Base-by-base conservation (phyloP, 345 rosid genomes). In the Citrus hindsii region DNA sequence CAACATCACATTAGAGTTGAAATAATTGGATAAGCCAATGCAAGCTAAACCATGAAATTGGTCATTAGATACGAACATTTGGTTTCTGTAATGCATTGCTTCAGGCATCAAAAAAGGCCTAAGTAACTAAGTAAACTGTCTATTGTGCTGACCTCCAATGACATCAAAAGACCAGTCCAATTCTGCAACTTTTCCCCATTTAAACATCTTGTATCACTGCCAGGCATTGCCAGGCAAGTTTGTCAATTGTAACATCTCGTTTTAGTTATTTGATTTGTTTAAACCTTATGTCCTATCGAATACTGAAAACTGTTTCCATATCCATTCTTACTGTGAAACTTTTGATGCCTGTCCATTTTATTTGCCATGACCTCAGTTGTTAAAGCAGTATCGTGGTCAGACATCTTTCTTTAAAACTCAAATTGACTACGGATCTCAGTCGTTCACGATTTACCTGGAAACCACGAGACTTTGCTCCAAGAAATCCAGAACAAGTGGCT, bases 381-480 rank as follows among this genome's bases (percentile, higher is more conserved):
- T 67, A 27, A 67, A 60, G 65, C 58, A 73, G 53, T 42, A 35
- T 56, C 63, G 38, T 67, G 32, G 40, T 59, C 25, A 59, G 38
- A 46, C 33, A 60, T 68, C 6, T 53, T 79, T 59, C 61, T 33
- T 65, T 63, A 72, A 40, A 62, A 27, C 35, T 69, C 38, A 63
- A 73, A 70, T 58, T 8, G 28, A 61, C 70, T 42, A 51, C 76
- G 22, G 33, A n/a, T 67, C 69, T 61, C 58, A 22, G 24, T 40
- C 13, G 59, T 79, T 56, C 33, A 67, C 61, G 62, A 71, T 74
- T 79, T 85, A 87, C 99, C 99, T 90, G 98, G 86, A 96, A 94
- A 83, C 99, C 97, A 79, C 97, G 98, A 77, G 98, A 96, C 86
- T 94, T 96, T 30, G 99, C 99, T 84, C 98, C 98, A 75, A 96